Conservation (phyloP, 73 alveolate species). For the Paramecium caudatum region DNA sequence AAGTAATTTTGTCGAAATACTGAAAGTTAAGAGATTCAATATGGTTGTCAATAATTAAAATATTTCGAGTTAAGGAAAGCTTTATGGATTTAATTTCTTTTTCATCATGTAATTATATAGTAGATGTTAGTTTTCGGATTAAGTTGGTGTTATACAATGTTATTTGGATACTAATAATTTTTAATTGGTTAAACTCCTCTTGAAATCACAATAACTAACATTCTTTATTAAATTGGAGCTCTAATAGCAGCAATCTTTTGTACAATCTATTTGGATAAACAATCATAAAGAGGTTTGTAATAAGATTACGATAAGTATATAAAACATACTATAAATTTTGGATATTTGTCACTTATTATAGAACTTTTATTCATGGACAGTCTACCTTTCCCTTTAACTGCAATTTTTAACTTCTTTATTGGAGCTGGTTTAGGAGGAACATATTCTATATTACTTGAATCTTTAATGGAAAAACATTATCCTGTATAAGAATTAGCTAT, state of each 20-base stretch:
- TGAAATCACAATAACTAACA: background rate
- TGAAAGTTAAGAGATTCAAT: background rate
- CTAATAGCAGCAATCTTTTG: background rate
- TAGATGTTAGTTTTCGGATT: background rate
- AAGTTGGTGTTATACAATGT: slow-evolving; percentile 15
- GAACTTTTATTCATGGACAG: background rate
- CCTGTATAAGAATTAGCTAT: slow-evolving; percentile 3
- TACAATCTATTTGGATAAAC: background rate
- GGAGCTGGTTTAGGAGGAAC: slow-evolving; percentile 16
- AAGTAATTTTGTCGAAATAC: no score
- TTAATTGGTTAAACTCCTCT: background rate
- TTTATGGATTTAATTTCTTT: background rate
- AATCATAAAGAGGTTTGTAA: background rate
- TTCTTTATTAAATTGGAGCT: background rate
- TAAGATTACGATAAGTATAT: background rate
- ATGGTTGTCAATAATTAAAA: background rate
- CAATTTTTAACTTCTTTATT: background rate
- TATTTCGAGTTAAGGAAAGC: background rate
- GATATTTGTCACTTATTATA: background rate
- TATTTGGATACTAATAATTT: background rate
- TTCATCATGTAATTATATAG: background rate
- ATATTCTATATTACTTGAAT: background rate
- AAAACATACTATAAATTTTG: background rate
- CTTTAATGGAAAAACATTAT: slow-evolving; percentile 10
- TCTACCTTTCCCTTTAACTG: background rate